Conservation (phyloP, 23 red algal genomes). For the Cyanidium caldarium region DNA sequence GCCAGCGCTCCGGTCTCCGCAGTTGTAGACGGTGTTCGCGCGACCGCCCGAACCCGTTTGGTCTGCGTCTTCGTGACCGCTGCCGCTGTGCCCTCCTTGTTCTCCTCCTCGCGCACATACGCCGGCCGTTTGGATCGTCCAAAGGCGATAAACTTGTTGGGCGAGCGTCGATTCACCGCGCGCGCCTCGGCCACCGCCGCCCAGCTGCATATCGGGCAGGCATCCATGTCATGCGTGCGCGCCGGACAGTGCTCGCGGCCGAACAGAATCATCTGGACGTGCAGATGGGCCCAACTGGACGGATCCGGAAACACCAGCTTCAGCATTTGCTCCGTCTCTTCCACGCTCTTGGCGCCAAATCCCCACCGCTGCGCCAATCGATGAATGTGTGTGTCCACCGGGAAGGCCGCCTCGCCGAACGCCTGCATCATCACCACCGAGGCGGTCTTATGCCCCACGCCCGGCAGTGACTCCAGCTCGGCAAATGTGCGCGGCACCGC, state of each 20-base stretch:
- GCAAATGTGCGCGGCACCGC: constrained; percentile 30
- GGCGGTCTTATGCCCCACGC: constrained; percentile 65
- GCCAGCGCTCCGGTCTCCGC: too few relatives aligned
- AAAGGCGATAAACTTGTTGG: constrained; percentile 33
- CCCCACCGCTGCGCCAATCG: constrained; percentile 68
- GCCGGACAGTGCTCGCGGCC: constrained; percentile 66
- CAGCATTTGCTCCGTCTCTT: constrained; percentile 14
- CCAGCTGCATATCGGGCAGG: constrained; percentile 38
- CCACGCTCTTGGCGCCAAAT: constrained; percentile 16
- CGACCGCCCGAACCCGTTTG: too few relatives aligned
- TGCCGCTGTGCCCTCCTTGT: too few relatives aligned
- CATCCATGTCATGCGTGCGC: constrained; percentile 48
- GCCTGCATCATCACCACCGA: constrained; percentile 51
- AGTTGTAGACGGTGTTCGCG: too few relatives aligned
- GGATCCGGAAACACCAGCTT: constrained; percentile 44
- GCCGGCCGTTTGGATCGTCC: background rate
- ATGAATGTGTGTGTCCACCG: constrained; percentile 77
- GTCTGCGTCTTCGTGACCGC: too few relatives aligned
- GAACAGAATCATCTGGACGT: constrained; percentile 58
- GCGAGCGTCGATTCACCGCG: constrained; percentile 6
- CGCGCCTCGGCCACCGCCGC: constrained; percentile 31
- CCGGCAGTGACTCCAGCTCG: constrained; percentile 36
- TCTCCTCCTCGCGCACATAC: background rate
- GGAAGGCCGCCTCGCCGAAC: constrained; percentile 53
- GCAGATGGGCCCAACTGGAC: constrained; percentile 21